A percentile compares a stretch with the other conserved stretches of the same genome.
phyloP scores from a whole-genome alignment of 306 rosid species.

The Purshia tridentata region DNA sequence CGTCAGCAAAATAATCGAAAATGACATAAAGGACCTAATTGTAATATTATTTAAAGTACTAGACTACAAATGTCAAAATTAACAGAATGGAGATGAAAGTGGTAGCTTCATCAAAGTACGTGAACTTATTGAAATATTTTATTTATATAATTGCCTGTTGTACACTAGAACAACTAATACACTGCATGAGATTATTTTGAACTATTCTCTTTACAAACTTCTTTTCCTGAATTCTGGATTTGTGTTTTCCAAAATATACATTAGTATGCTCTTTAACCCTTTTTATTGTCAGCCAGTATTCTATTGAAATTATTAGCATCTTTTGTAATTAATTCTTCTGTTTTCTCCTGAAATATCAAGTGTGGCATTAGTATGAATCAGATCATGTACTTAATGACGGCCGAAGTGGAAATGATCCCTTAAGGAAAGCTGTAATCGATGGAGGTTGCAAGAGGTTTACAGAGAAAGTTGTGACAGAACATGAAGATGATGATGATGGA shows the following conservation, averaged over 20 bases:
- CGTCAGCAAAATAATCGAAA: too few species aligned
- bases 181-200: too few species aligned
- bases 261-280: background rate
- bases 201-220: too few species aligned
- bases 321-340: background rate
- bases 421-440: conserved; percentile 73
- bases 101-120: too few species aligned
- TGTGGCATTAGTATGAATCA: conserved; percentile 87
- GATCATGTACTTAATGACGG: conserved; percentile 91
- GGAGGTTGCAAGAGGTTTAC: conserved; percentile 73
- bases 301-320: background rate
- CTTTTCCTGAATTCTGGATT: too few species aligned
- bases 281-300: background rate
- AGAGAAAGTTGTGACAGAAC: conserved; percentile 77
- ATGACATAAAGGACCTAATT: too few species aligned
- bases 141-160: too few species aligned
- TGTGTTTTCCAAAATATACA: background rate
- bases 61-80: too few species aligned
- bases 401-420: conserved; percentile 48
- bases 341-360: conserved; percentile 43
- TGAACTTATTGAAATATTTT: too few species aligned
- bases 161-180: too few species aligned
- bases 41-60: too few species aligned
- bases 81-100: too few species aligned
- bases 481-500: conserved; percentile 71